Base-by-base conservation (phyloP, 768 basidiomycete species). In the Lentinus brumalis region DNA sequence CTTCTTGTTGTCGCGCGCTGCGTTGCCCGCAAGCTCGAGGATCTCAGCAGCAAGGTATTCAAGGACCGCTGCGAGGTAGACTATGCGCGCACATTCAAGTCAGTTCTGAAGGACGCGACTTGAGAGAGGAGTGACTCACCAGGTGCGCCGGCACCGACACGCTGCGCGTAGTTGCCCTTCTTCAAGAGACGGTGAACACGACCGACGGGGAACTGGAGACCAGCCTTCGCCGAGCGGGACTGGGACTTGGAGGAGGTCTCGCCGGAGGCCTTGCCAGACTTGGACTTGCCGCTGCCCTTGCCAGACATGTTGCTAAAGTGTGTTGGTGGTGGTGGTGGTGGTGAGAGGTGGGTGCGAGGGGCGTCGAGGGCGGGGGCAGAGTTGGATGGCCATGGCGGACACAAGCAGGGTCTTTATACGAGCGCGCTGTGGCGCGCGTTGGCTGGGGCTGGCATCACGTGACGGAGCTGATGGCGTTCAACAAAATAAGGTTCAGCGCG, bases 21-120 rank as follows among this genome's bases (percentile, higher is more conserved):
- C 91, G 59, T 92, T 91, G 40, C 94, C 94, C 62, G 94, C 94
- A 46, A 96, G 80, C 78, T 96, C 94, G 68, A 96, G 85, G 74
- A 96, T 95, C 74, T 96, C 94, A 49, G 94, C 94, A 42, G 93
- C 86, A 62, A 96, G 84, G 76, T 96, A 94, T 73, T 95, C 94
- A 60, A 96, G 87, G 59, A 95, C 94, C 49, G 92, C 92, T 54
- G 92, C 94, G 65, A 95, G 88, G 77, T 96, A 96, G 50, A 96
- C 92, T 91, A 35, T 60, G 45, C 11, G 5, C 41, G 56, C 3
- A 63, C 57, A 12, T 60, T 26, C 46, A 60, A 39, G 18, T n/a
- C 3, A 8, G 1, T 32, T 31, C 10, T 29, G 54, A 9, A 11
- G 42, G 40, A 14, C 3, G 2, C 29, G 29, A 3, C 35, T 35